Evolutionary conservation across 2,329 filamentous ascomycete genomes (phyloP).

Genomic region (Purpureocillium lavendulum): DNA sequence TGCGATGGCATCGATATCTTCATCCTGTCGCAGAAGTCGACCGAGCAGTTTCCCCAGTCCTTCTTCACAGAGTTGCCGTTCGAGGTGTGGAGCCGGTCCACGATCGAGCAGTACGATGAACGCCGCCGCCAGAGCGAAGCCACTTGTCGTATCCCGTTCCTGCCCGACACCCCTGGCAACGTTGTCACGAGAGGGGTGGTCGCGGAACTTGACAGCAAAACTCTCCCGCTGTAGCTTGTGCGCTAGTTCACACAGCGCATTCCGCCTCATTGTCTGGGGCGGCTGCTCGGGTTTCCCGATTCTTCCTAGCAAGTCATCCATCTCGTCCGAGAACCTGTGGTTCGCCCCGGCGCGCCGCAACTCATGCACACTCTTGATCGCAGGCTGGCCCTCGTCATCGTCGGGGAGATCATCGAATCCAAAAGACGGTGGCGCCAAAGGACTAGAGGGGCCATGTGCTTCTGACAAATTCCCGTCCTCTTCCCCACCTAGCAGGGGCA

Average conservation of each 20-base stretch:
- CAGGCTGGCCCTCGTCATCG: slow-evolving; percentile 34
- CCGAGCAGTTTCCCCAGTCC: slow-evolving; percentile 47
- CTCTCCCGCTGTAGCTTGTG: slow-evolving; percentile 51
- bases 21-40: slow-evolving; percentile 41
- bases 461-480: slow-evolving; percentile 15
- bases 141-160: slow-evolving; percentile 52
- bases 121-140: slow-evolving; percentile 56
- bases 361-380: slow-evolving; percentile 57
- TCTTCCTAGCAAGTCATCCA: slow-evolving; percentile 55
- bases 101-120: slow-evolving; percentile 54
- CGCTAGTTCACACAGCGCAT: slow-evolving; percentile 51
- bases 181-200: slow-evolving; percentile 62
- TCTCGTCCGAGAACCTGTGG: slow-evolving; percentile 56
- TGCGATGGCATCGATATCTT: slow-evolving; percentile 52
- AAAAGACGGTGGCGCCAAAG: slow-evolving; percentile 11
- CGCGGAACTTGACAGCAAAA: slow-evolving; percentile 63
- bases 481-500: slow-evolving; percentile 3
- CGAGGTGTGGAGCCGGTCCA: slow-evolving; percentile 50
- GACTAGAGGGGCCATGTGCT: slow-evolving; percentile 12
- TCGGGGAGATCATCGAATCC: slow-evolving; percentile 24
- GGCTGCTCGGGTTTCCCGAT: slow-evolving; percentile 42
- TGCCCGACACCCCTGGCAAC: slow-evolving; percentile 55
- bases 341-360: slow-evolving; percentile 58
- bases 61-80: slow-evolving; percentile 47
- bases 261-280: slow-evolving; percentile 44